Percentiles rank a stretch among this genome's conserved stretches.
Evolutionary conservation across 352 stramenopile species (phyloP).

Genomic region (Phytophthora europaea): DNA sequence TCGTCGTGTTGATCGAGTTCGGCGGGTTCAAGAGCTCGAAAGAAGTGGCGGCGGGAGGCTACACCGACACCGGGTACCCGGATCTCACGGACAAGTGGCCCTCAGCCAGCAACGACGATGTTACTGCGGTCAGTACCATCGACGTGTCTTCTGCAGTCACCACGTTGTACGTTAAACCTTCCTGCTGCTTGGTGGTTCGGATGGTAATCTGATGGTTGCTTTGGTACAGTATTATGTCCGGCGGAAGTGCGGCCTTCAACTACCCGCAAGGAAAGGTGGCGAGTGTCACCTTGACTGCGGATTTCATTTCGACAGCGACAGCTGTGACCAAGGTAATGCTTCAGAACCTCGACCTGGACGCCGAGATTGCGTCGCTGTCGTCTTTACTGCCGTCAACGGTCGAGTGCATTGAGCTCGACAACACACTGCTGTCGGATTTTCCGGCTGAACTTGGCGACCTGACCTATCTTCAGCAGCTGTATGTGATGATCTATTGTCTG

Average conservation of each 20-base stretch:
- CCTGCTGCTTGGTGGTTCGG: neutral
- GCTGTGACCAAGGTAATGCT: slow-evolving; percentile 38
- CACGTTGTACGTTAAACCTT: slow-evolving; percentile 31
- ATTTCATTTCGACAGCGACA: slow-evolving; percentile 29
- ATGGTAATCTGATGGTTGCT: slow-evolving; percentile 1
- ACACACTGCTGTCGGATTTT: slow-evolving; percentile 35
- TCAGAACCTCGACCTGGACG: slow-evolving; percentile 34
- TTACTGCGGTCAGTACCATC: slow-evolving; percentile 36
- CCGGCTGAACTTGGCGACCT: slow-evolving; percentile 29
- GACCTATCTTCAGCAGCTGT: slow-evolving; percentile 31
- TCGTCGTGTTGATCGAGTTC: slow-evolving; percentile 43
- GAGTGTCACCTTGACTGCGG: slow-evolving; percentile 30
- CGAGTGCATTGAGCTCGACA: slow-evolving; percentile 33
- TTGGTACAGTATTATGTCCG: slow-evolving; percentile 33
- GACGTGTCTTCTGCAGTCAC: slow-evolving; percentile 30
- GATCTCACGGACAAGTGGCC: slow-evolving; percentile 34
- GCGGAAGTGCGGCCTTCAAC: slow-evolving; percentile 24
- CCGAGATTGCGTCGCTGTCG: slow-evolving; percentile 19
- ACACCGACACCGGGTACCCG: slow-evolving; percentile 6
- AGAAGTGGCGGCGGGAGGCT: slow-evolving; percentile 31
- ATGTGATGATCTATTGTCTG: neutral
- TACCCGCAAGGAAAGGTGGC: slow-evolving; percentile 50
- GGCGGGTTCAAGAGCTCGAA: slow-evolving; percentile 43
- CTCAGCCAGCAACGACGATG: slow-evolving; percentile 39
- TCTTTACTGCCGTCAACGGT: slow-evolving; percentile 30